These are phyloP conservation scores for Sequoia sempervirens DNA, from an alignment of 75 land plant genomes.

Conservation along the genomic window DNA sequence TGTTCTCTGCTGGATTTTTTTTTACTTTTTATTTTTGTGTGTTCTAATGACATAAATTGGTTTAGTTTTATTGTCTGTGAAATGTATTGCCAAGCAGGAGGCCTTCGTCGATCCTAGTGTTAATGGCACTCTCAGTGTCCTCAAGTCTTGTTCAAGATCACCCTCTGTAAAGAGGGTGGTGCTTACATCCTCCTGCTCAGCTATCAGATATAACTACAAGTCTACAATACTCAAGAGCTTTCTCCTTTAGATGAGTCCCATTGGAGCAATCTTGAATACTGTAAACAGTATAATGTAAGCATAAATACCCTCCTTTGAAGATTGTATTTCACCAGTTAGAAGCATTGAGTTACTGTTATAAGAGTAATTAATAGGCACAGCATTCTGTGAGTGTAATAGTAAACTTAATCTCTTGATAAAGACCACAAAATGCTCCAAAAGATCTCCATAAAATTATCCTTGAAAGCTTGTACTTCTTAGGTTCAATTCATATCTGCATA, in stretches of 20 bases:
- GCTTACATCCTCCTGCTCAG: constrained; percentile 82
- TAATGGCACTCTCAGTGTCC: constrained; percentile 71
- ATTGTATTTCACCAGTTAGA: neutral
- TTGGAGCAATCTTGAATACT: constrained; percentile 81
- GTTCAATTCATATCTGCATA: neutral
- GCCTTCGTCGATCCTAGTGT: constrained; percentile 33
- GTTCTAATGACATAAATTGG: too few species aligned
- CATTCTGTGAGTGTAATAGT: neutral
- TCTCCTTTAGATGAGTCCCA: constrained; percentile 66
- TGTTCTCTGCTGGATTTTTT: too few species aligned
- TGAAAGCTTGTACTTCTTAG: neutral
- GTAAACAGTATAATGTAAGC: constrained; percentile 62
- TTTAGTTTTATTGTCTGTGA: too few species aligned
- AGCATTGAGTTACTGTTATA: neutral
- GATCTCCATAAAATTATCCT: neutral
- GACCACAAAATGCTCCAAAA: too few species aligned
- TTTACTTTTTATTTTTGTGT: too few species aligned
- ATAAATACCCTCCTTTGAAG: neutral
- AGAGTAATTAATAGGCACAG: neutral
- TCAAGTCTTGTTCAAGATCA: constrained; percentile 62
- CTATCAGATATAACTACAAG: constrained; percentile 9
- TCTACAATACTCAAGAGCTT: constrained; percentile 75
- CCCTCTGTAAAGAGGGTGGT: constrained; percentile 57
- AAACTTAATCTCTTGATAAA: neutral
- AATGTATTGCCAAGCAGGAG: too few species aligned